Evolutionary conservation across 176 grass and related monocot genomes (phyloP), one percentile per base, ranked within the genome.

Genomic region (Zea mays): DNA sequence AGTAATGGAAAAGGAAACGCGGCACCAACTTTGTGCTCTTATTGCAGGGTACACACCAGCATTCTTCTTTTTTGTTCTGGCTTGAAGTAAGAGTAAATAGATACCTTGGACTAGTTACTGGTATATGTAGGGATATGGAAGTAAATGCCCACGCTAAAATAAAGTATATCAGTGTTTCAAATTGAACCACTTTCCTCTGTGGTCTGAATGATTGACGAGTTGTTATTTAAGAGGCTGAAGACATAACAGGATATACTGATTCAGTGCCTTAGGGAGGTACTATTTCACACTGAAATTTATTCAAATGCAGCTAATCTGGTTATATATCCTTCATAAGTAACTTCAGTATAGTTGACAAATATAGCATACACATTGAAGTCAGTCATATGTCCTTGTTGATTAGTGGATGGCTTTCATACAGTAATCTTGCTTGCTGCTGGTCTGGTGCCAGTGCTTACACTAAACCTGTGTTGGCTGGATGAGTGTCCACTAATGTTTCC

Each of bases 21-120:
- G 5, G 84, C 90, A 48, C 76, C 74, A 43, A 85, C 74, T 10
- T 57, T 88, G 65, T 98, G 96, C 74, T 72, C 79, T 39, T 83
- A 78, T 60, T 97, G 95, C 81, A 85, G 87, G 95, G 95, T 97
- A 94, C 47, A 67, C 16, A 36, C 60, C 13, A 40, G 50, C 38
- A 7, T 45, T 48, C 66, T 73, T 48, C 40, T 50, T 61, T 64
- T 63, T 47, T 62, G 38, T 70, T 65, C 10, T 65, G 14, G n/a
- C 46, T 88, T 58, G 39, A 75, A 55, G 64, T 76, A 70, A 46
- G 8, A 62, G 69, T 16, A 43, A 17, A 85, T 57, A 57, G 7
- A 57, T 57, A 7, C 64, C 14, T 54, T 69, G 19, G 56, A 4
- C 33, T 77, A 34, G 8, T 51, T 71, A 65, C 38, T 57, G 20